Base-by-base conservation (phyloP, 1,284 basidiomycete species). In the Moesziomyces sp. region DNA sequence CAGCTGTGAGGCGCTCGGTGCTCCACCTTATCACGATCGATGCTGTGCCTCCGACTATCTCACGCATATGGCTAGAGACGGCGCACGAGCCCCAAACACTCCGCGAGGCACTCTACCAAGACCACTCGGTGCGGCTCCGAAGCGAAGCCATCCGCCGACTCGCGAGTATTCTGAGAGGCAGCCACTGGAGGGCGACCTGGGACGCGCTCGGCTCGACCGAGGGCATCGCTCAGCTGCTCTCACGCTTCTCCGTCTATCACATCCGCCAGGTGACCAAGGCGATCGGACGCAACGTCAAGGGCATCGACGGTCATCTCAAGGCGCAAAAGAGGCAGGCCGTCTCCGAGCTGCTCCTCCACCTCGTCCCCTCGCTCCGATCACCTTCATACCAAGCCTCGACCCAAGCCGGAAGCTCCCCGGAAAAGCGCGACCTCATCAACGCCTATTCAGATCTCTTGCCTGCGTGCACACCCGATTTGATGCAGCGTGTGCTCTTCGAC, bases 151-250 rank as follows among this genome's bases (percentile, higher is more conserved):
- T 52, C 28, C 40, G 38, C 43, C 40, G 51, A 19, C 26, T 52
- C 30, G 51, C 23, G 9, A 14, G 16, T 28, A 21, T 40, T 24
- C 14, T 52, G 13, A 13, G 40, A 10, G 18, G 42, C 7, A 18
- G 13, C 10, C 24, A 34, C 14, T 52, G 51, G 51, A 40, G 42
- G n/a, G 38, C 21, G 9, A 42, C 42, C 16, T 52, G 51, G 51
- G 24, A 43, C 5, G 51, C 51, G 18, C 51, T 52, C 16, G 51
- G 51, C 18, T 40, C 38, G 11, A 42, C 51, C 16, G 23, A 43
- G n/a, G 51, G 51, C 18, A 52, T 52, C 23, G 19, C 51, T 43
- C 42, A 52, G 24, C 42, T 52, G 4, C 21, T 52, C 16, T 21
- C 40, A 5, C 16, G 26, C 11, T 44, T 52, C 16, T 52, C 51